Percentiles rank a stretch among this genome's conserved stretches.
Conservation (phyloP, 257 asterid species). For the Salvia miltiorrhiza region DNA sequence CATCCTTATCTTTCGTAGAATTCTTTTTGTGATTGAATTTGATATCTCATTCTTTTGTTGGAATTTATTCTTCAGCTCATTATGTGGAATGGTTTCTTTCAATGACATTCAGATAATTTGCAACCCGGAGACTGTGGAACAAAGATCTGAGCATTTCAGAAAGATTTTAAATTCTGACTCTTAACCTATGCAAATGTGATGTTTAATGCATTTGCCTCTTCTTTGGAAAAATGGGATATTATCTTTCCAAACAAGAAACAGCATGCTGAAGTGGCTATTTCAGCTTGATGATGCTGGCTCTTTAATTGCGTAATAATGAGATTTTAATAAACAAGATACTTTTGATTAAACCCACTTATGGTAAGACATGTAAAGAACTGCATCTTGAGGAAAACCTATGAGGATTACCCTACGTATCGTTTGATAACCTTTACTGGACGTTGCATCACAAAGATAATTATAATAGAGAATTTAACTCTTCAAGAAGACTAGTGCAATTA, state of each 20-base stretch:
- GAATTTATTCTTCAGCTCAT: neutral
- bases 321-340: neutral
- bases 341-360: neutral
- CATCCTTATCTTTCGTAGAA: neutral
- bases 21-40: neutral
- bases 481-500: neutral
- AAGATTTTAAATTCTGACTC: neutral
- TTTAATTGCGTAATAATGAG: neutral
- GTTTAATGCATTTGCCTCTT: conserved; percentile 1
- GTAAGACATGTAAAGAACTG: neutral
- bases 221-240: neutral
- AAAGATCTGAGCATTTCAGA: neutral
- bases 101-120: neutral
- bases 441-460: neutral
- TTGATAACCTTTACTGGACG: neutral
- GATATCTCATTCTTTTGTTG: neutral
- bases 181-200: neutral
- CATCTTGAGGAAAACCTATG: neutral
- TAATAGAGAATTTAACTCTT: neutral
- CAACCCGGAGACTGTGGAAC: no score
- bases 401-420: neutral
- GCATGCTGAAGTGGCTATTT: neutral
- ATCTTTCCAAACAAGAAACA: neutral
- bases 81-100: neutral
- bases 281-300: neutral